Percentiles rank a stretch among this genome's conserved stretches.
phyloP scores from a whole-genome alignment of 2,329 filamentous ascomycete genomes.

The Apiospora rasikravindrae region DNA sequence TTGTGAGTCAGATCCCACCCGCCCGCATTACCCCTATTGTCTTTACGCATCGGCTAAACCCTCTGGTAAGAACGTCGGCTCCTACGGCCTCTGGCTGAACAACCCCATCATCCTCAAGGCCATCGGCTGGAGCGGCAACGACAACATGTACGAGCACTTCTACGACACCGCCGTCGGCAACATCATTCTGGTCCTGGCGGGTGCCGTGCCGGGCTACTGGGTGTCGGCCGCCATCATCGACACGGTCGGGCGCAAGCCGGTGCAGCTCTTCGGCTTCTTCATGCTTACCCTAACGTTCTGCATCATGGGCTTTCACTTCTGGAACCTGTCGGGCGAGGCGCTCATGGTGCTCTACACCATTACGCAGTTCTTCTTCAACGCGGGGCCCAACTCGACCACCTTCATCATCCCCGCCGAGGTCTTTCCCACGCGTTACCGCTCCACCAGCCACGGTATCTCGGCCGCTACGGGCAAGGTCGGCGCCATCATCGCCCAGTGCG shows the following conservation, averaged over 20 bases:
- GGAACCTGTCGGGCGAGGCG: slow-evolving; percentile 44
- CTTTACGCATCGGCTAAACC: neutral
- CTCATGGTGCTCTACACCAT: slow-evolving; percentile 57
- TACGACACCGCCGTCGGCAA: slow-evolving; percentile 77
- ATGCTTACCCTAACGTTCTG: slow-evolving; percentile 59
- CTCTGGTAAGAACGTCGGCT: slow-evolving; percentile 44
- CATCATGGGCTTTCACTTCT: slow-evolving; percentile 65
- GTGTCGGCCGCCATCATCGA: slow-evolving; percentile 74
- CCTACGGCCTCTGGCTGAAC: slow-evolving; percentile 72
- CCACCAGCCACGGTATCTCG: slow-evolving; percentile 58
- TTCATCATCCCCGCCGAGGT: slow-evolving; percentile 58
- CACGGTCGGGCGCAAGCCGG: slow-evolving; percentile 74
- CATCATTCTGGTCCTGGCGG: slow-evolving; percentile 75
- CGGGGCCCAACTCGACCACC: slow-evolving; percentile 58
- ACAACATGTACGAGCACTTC: slow-evolving; percentile 68
- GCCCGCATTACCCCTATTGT: neutral
- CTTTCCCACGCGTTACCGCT: slow-evolving; percentile 58
- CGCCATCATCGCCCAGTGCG: slow-evolving; percentile 57
- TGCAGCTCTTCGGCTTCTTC: slow-evolving; percentile 66
- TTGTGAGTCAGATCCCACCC: neutral
- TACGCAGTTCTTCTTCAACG: slow-evolving; percentile 61
- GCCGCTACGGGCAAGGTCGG: slow-evolving; percentile 57
- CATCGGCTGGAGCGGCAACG: slow-evolving; percentile 66
- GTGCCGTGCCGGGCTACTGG: slow-evolving; percentile 81
- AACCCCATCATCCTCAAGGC: slow-evolving; percentile 71